Evolutionary conservation across 106 monocot species (phyloP), one percentile per base, ranked within the genome.

Genomic region (Allium sativum): DNA sequence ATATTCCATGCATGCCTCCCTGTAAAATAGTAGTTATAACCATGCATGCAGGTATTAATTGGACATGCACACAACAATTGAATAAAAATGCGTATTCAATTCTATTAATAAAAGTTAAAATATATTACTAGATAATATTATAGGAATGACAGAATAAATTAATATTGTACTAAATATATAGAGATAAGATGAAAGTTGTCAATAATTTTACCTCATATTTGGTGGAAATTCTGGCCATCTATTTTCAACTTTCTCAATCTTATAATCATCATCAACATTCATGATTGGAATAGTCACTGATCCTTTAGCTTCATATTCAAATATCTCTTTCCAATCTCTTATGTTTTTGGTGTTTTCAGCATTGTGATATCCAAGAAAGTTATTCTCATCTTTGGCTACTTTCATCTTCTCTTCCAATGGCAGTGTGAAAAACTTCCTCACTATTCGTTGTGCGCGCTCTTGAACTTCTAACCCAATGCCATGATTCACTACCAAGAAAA

Each of bases 401-500:
- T 48, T 58, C 58, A 46, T 59, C 78, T 80, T 80, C 65, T 78
- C 74, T 69, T 83, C 83, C 12, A 20, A 16, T 11, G 88, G 55
- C 65, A 70, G 69, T 6, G 59, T 65, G 63, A 83, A 88, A 77
- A 88, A 88, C 52, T 58, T 69, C 55, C 42, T 69, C 66, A 75
- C 67, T 15, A 50, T 15, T 31, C 31, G 31, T 48, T 58, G 72
- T 0, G 72, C 17, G 9, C 65, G 46, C 44, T 70, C 67, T 12
- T 72, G 40, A 7, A 78, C 56, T 40, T 67, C 66, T 11, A 12
- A 2, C 6, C 58, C 59, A 44, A 88, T 71, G 10, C 88, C 88
- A 44, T 84, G 88, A 65, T 84, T 81, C 58, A 78, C 45, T 65
- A 81, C 80, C 68, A 78, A 78, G 73, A 88, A 88, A 72, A 88